phyloP scores from a whole-genome alignment of 495 filamentous ascomycete species.

The Physcia stellaris region DNA sequence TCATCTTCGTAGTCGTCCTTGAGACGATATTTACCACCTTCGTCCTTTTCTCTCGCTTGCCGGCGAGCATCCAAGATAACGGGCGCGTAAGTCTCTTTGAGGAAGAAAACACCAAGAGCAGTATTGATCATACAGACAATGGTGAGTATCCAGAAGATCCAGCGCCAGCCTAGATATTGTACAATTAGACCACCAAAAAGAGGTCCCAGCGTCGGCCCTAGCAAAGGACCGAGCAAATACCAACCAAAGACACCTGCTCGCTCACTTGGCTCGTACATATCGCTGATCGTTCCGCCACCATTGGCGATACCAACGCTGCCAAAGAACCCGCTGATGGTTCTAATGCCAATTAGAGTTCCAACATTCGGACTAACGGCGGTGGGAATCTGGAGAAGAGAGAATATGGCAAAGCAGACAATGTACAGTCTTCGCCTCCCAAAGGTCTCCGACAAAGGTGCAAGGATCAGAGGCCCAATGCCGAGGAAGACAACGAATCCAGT shows the following conservation, averaged over 20 bases:
- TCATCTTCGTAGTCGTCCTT: constrained; percentile 14
- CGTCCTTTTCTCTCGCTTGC: constrained; percentile 5
- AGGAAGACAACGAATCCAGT: constrained; percentile 42
- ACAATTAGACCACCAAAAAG: constrained; percentile 60
- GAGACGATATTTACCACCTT: constrained; percentile 9
- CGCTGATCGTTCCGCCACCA: constrained; percentile 60
- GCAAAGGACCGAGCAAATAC: constrained; percentile 17
- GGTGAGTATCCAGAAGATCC: constrained; percentile 69
- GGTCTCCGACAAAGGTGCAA: constrained; percentile 65
- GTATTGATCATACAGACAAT: constrained; percentile 43
- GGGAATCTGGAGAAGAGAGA: constrained; percentile 51
- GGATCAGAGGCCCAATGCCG: constrained; percentile 56
- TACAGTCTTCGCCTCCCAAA: constrained; percentile 62
- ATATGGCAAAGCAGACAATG: constrained; percentile 43
- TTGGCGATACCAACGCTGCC: constrained; percentile 58
- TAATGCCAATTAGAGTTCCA: constrained; percentile 44
- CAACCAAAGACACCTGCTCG: constrained; percentile 31
- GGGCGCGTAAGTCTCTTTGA: constrained; percentile 62
- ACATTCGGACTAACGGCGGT: constrained; percentile 55
- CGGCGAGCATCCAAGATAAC: constrained; percentile 17
- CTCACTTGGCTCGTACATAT: constrained; percentile 53
- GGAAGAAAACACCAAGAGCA: constrained; percentile 34
- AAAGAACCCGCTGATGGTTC: constrained; percentile 46
- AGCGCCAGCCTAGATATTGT: constrained; percentile 64
- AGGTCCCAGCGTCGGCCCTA: constrained; percentile 30